phyloP scores from a whole-genome alignment of 2,329 filamentous ascomycete species.

The Verticillium klebahnii region DNA sequence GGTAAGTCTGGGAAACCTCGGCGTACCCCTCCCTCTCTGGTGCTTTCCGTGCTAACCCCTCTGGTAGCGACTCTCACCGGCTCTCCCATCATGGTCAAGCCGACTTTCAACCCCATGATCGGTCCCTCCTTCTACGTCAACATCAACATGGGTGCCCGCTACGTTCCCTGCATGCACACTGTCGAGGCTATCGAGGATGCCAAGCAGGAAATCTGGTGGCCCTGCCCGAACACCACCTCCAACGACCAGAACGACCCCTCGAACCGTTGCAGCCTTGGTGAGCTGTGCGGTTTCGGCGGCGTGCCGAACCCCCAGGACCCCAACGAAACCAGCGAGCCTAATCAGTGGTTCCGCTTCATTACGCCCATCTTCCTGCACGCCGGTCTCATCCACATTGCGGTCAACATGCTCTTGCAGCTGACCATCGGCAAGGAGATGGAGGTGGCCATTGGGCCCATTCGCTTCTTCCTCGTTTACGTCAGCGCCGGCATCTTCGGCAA shows the following conservation, averaged over 20 bases:
- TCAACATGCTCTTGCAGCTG: conserved; percentile 89
- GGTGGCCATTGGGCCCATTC: conserved; percentile 77
- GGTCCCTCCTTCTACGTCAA: conserved; percentile 85
- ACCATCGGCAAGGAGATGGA: conserved; percentile 93
- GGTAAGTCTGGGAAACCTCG: conserved; percentile 48
- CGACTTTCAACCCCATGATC: conserved; percentile 94
- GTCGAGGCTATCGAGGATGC: conserved; percentile 59
- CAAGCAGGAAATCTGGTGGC: conserved; percentile 52
- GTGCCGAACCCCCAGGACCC: conserved; percentile 60
- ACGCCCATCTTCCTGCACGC: conserved; percentile 93
- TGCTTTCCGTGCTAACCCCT: conserved; percentile 1
- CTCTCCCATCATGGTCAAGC: conserved; percentile 72
- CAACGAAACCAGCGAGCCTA: conserved; percentile 57
- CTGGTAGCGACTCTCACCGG: conserved; percentile 66
- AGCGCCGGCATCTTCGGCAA: conserved; percentile 92
- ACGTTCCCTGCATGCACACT: conserved; percentile 91
- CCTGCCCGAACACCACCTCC: conserved; percentile 76
- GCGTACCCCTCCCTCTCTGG: too few species aligned
- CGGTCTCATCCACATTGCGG: conserved; percentile 88
- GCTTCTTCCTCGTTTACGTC: conserved; percentile 87
- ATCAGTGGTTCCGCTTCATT: conserved; percentile 98
- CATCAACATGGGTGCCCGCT: conserved; percentile 96
- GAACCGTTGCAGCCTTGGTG: conserved; percentile 66
- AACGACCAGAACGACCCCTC: conserved; percentile 39
- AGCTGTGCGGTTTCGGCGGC: conserved; percentile 80